Percentiles rank a stretch among this genome's conserved stretches.
Conservation (phyloP, 192 early-diverging fungal species). For the Rhizoclosmatium sp. region DNA sequence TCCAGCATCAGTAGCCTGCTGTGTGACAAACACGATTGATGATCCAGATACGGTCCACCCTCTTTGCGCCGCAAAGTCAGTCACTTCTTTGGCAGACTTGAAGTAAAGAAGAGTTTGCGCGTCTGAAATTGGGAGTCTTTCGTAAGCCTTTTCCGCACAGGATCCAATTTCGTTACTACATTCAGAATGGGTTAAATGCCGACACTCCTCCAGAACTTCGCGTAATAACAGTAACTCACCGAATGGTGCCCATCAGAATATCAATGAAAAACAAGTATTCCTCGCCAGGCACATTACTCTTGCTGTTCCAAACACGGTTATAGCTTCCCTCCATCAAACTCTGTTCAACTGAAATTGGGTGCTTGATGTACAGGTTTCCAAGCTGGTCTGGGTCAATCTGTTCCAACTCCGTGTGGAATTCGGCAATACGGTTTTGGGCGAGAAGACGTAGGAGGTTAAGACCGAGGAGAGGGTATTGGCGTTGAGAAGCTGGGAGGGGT, state of each 20-base stretch:
- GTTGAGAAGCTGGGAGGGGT: slow-evolving; percentile 73
- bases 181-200: neutral
- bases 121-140: slow-evolving; percentile 81
- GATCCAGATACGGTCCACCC: slow-evolving; percentile 86
- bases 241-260: slow-evolving; percentile 91
- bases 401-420: slow-evolving; percentile 98
- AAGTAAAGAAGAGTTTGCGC: slow-evolving; percentile 95
- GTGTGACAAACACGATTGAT: slow-evolving; percentile 76
- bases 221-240: slow-evolving; percentile 53
- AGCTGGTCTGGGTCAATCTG: slow-evolving; percentile 85
- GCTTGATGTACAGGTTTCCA: slow-evolving; percentile 84
- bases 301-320: slow-evolving; percentile 94
- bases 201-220: neutral
- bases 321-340: slow-evolving; percentile 98
- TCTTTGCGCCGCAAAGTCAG: slow-evolving; percentile 79
- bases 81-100: slow-evolving; percentile 78
- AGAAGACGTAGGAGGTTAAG: slow-evolving; percentile 92
- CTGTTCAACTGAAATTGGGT: slow-evolving; percentile 94
- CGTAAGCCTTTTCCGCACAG: slow-evolving; percentile 95
- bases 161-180: slow-evolving; percentile 92
- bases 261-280: slow-evolving; percentile 96
- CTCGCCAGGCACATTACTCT: slow-evolving; percentile 85
- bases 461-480: slow-evolving; percentile 90
- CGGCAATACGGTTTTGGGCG: slow-evolving; percentile 93
- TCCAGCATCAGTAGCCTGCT: slow-evolving; percentile 65